A percentile compares a stretch with the other conserved stretches of the same genome.
phyloP scores from a whole-genome alignment of 2,329 filamentous ascomycete genomes.

The Grosmannia clavigera region DNA sequence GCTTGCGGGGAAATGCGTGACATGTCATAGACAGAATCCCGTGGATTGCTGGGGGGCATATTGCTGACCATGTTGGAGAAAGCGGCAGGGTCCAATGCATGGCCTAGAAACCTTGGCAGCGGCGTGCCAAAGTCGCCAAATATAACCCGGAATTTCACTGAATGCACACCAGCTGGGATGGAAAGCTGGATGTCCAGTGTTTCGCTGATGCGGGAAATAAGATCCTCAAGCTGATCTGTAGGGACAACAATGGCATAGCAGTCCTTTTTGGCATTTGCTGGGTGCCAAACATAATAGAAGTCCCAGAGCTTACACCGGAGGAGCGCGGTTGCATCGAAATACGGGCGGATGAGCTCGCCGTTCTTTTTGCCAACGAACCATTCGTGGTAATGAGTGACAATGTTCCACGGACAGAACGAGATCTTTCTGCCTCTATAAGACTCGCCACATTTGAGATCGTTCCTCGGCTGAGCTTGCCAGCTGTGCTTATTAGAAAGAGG shows the following conservation, averaged over 20 bases:
- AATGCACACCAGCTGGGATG: conserved; percentile 40
- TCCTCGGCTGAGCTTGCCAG: background rate
- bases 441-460: background rate
- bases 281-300: conserved; percentile 56
- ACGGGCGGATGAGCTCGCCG: conserved; percentile 30
- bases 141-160: conserved; percentile 43
- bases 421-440: conserved; percentile 11
- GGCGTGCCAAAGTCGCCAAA: conserved; percentile 51
- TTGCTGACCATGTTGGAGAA: conserved; percentile 18
- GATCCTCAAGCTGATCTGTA: conserved; percentile 48
- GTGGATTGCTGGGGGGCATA: background rate
- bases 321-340: conserved; percentile 44
- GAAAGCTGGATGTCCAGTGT: conserved; percentile 39
- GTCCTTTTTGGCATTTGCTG: conserved; percentile 28
- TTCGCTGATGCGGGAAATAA: conserved; percentile 54
- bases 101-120: conserved; percentile 55
- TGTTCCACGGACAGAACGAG: conserved; percentile 34
- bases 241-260: conserved; percentile 53
- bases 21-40: background rate
- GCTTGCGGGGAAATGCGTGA: background rate
- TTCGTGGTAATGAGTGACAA: conserved; percentile 46
- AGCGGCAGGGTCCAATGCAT: conserved; percentile 30
- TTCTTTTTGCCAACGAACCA: conserved; percentile 44
- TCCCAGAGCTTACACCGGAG: conserved; percentile 57
- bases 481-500: background rate